A percentile compares a stretch with the other conserved stretches of the same genome.
Evolutionary conservation across 768 basidiomycete species (phyloP).

Genomic region (Omphalotus guepiniiformis): DNA sequence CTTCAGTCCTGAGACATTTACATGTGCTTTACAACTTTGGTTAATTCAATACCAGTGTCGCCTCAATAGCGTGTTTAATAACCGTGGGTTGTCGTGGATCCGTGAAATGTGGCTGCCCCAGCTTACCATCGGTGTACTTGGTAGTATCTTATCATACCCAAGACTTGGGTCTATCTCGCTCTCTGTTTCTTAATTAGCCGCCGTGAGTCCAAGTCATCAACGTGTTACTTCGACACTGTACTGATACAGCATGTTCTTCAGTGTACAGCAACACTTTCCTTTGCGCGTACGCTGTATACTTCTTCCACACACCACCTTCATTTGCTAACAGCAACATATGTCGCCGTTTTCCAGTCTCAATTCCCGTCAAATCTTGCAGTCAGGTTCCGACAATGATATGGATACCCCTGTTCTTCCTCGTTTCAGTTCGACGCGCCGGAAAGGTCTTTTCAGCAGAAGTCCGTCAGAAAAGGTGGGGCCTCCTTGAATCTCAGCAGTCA

Average conservation of each 20-base stretch:
- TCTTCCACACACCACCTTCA: too few species aligned
- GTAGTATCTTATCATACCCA: conserved; percentile 28
- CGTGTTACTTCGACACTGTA: not conserved
- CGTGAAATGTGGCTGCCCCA: too few species aligned
- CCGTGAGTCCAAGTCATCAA: conserved; percentile 15
- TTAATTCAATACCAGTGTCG: conserved; percentile 12
- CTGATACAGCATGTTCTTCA: not conserved
- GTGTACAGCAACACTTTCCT: conserved; percentile 32
- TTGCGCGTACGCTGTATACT: conserved; percentile 21
- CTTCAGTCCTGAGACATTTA: too few species aligned
- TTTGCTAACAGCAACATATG: not conserved
- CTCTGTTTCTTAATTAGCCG: conserved; percentile 30
- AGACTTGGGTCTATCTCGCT: conserved; percentile 29
- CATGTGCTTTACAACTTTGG: not conserved
- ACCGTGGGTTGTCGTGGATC: conserved; percentile 18
- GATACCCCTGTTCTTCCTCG: conserved; percentile 13
- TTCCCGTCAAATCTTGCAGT: conserved; percentile 25
- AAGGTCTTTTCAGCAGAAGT: conserved; percentile 7
- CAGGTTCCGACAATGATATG: conserved; percentile 10
- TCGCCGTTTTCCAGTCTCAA: conserved; percentile 19
- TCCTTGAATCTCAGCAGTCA: not conserved
- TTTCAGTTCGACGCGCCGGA: conserved; percentile 6
- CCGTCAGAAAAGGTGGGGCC: conserved; percentile 5
- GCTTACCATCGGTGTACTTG: too few species aligned
- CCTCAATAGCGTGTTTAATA: conserved; percentile 26